Evolutionary conservation across 2,329 filamentous ascomycete genomes (phyloP).

Genomic region (Phialophora macrospora): DNA sequence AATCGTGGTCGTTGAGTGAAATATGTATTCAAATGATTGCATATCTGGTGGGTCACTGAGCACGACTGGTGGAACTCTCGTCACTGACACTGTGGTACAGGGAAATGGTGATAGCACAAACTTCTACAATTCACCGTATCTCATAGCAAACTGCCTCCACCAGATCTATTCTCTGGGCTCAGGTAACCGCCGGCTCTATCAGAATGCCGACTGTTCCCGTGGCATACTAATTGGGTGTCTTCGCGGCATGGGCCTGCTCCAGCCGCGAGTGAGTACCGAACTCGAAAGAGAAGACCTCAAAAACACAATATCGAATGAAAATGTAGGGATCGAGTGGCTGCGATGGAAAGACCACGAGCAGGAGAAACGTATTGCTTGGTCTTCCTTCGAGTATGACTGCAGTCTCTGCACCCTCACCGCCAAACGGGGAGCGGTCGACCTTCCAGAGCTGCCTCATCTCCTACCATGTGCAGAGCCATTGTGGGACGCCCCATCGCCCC

Average conservation of each 20-base stretch:
- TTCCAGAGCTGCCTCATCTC: slow-evolving; percentile 31
- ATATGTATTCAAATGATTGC: slow-evolving; percentile 34
- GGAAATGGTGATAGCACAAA: slow-evolving; percentile 31
- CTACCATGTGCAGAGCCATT: slow-evolving; percentile 31
- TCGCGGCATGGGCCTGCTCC: slow-evolving; percentile 31
- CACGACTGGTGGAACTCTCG: background rate
- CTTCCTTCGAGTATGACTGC: slow-evolving; percentile 34
- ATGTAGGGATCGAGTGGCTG: slow-evolving; percentile 23
- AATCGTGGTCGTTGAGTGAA: slow-evolving; percentile 31
- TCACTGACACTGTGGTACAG: slow-evolving; percentile 6
- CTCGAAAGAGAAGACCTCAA: slow-evolving; percentile 26
- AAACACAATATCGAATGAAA: slow-evolving; percentile 13
- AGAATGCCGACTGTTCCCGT: slow-evolving; percentile 31
- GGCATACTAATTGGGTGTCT: slow-evolving; percentile 33
- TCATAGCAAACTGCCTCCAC: slow-evolving; percentile 22
- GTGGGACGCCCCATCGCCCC: slow-evolving; percentile 27
- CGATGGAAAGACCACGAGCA: slow-evolving; percentile 33
- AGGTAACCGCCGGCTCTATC: slow-evolving; percentile 31
- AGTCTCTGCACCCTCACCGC: slow-evolving; percentile 33
- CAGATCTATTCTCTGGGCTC: slow-evolving; percentile 34
- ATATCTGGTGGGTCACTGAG: slow-evolving; percentile 24
- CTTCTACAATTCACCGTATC: slow-evolving; percentile 26
- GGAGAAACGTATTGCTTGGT: slow-evolving; percentile 32
- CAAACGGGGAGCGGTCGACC: slow-evolving; percentile 30
- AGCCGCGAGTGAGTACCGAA: slow-evolving; percentile 31